Percentiles rank a stretch among this genome's conserved stretches.
Evolutionary conservation across 1,284 basidiomycete genomes (phyloP).

Genomic region (Mycena sp.): DNA sequence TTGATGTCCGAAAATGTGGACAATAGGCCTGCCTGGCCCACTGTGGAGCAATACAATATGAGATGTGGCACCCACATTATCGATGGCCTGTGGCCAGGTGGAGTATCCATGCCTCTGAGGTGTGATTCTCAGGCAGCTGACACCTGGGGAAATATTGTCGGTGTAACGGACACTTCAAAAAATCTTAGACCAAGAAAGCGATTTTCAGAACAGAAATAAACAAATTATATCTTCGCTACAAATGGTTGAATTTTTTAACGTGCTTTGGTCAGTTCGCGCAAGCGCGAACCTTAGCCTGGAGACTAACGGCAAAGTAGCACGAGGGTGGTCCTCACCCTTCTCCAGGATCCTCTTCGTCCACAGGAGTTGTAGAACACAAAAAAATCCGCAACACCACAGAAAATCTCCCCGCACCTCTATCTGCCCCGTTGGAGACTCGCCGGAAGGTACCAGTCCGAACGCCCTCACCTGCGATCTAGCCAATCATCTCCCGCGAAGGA

Average conservation of each 20-base stretch:
- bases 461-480: constrained; percentile 6
- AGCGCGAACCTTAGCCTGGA: neutral
- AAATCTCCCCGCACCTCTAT: constrained; percentile 1
- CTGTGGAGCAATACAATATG: too few species aligned
- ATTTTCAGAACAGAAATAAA: too few species aligned
- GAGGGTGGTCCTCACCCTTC: neutral
- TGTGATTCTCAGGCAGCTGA: too few species aligned
- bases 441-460: constrained; percentile 2
- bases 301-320: constrained; percentile 8
- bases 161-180: too few species aligned
- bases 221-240: too few species aligned
- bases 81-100: too few species aligned
- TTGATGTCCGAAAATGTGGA: too few species aligned
- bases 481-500: constrained; percentile 11
- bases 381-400: neutral
- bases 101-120: too few species aligned
- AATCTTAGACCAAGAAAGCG: too few species aligned
- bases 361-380: neutral
- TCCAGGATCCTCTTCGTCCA: constrained; percentile 2
- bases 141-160: too few species aligned
- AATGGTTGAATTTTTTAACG: neutral
- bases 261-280: constrained; percentile 4
- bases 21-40: too few species aligned
- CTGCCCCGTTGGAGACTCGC: neutral
- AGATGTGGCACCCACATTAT: too few species aligned